A percentile compares a stretch with the other conserved stretches of the same genome.
These are phyloP conservation scores for Schoenoplectus tabernaemontani DNA, from an alignment of 202 grass and related monocot species.

Conservation along the genomic window DNA sequence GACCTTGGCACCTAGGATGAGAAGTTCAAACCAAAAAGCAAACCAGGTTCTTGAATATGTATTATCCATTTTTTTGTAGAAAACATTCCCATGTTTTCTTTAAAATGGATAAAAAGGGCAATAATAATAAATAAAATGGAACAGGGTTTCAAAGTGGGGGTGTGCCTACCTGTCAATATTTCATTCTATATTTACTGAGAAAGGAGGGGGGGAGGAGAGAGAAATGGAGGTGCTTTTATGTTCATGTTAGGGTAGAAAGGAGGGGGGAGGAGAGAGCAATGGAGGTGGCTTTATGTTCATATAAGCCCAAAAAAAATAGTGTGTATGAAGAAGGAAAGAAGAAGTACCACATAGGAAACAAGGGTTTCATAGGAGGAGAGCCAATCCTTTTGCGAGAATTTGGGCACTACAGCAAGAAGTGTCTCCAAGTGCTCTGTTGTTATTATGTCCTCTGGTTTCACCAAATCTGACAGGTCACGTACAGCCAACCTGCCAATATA, in stretches of 20 bases:
- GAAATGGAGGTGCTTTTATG: too few relatives aligned
- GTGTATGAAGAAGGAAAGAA: too few relatives aligned
- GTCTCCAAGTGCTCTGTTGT: constrained; percentile 85
- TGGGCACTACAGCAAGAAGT: constrained; percentile 87
- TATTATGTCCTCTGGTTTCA: constrained; percentile 81
- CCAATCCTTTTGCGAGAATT: constrained; percentile 96
- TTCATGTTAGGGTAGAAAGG: too few relatives aligned
- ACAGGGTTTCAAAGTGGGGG: too few relatives aligned
- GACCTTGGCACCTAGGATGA: constrained; percentile 79
- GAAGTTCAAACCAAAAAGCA: constrained; percentile 10
- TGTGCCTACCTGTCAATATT: too few relatives aligned
- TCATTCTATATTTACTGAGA: too few relatives aligned
- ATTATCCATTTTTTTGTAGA: background rate
- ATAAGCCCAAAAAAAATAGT: too few relatives aligned
- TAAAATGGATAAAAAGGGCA: background rate
- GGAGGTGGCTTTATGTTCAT: too few relatives aligned
- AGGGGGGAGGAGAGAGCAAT: too few relatives aligned
- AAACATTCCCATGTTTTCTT: background rate
- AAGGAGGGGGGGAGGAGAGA: too few relatives aligned
- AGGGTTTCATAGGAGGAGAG: constrained; percentile 77
- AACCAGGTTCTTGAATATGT: background rate
- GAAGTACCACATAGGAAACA: constrained; percentile 78
- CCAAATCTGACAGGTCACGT: constrained; percentile 77
- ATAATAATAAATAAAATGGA: constrained; percentile 58
- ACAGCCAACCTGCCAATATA: constrained; percentile 58